These are phyloP conservation scores for Gnaphalium uliginosum DNA, from an alignment of 129 eudicot species.

Conservation along the genomic window DNA sequence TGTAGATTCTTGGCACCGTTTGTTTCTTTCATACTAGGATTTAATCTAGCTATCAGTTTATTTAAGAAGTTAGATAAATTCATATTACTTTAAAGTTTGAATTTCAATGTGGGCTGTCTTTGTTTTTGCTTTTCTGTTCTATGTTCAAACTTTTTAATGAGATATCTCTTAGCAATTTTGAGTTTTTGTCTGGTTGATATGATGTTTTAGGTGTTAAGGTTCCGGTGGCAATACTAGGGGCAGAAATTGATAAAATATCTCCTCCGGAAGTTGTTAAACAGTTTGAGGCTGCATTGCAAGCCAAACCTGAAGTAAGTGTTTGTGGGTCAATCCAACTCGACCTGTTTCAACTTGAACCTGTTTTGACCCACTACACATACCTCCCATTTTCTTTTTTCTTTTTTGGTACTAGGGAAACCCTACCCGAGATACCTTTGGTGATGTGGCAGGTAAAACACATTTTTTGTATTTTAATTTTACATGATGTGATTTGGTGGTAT, in stretches of 20 bases:
- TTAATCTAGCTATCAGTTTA: background rate
- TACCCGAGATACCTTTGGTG: too few species aligned
- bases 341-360: background rate
- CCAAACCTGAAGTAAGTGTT: constrained; percentile 56
- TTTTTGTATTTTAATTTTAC: background rate
- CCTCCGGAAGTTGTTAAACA: constrained; percentile 73
- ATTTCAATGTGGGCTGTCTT: background rate
- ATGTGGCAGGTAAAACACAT: background rate
- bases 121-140: background rate
- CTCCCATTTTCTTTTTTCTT: background rate
- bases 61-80: background rate
- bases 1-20: background rate
- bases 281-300: constrained; percentile 58
- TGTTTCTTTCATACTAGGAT: background rate
- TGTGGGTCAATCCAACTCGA: background rate
- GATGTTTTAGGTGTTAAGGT: constrained; percentile 61
- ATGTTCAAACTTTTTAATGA: background rate
- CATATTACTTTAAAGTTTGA: background rate
- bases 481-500: constrained; percentile 6
- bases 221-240: constrained; percentile 70
- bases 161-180: background rate
- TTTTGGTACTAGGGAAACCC: background rate
- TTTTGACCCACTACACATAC: background rate
- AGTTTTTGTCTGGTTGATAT: constrained; percentile 17
- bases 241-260: constrained; percentile 59